phyloP scores from a whole-genome alignment of 139 green algal genomes.

The Chloropicon primus region DNA sequence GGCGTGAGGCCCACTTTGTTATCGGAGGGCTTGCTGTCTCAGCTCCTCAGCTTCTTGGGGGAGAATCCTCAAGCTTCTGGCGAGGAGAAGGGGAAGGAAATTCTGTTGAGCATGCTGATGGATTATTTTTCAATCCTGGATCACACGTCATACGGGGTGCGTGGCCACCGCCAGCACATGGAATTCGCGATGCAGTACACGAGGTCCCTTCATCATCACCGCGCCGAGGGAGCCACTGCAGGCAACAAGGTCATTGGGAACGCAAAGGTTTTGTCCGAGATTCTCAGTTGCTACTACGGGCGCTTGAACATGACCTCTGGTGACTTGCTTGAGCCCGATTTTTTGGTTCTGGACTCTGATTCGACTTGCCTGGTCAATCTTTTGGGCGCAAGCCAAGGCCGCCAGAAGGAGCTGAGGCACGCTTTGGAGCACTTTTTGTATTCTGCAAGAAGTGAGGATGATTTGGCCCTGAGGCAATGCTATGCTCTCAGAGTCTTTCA shows the following conservation, averaged over 20 bases:
- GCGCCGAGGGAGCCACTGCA: no score
- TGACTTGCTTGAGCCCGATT: background rate
- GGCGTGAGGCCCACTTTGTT: background rate
- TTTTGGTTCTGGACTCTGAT: background rate
- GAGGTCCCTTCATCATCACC: no score
- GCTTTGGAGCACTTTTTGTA: background rate
- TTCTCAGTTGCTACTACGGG: background rate
- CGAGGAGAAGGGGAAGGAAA: background rate
- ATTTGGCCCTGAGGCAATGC: background rate
- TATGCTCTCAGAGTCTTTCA: no score
- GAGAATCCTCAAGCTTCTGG: background rate
- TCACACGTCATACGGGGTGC: no score
- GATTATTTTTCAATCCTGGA: no score
- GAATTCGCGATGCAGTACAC: no score
- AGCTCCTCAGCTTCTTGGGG: background rate
- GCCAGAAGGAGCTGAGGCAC: background rate
- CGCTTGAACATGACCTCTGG: background rate
- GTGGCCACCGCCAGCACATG: no score
- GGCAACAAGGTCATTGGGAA: no score
- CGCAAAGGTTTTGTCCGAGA: no score
- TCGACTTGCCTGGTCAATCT: background rate
- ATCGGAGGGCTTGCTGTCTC: background rate
- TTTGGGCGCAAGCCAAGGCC: background rate
- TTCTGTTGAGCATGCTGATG: background rate
- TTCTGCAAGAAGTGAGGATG: background rate